Evolutionary conservation across 169 alveolate species (phyloP).

Genomic region (Plasmodium gallinaceum): DNA sequence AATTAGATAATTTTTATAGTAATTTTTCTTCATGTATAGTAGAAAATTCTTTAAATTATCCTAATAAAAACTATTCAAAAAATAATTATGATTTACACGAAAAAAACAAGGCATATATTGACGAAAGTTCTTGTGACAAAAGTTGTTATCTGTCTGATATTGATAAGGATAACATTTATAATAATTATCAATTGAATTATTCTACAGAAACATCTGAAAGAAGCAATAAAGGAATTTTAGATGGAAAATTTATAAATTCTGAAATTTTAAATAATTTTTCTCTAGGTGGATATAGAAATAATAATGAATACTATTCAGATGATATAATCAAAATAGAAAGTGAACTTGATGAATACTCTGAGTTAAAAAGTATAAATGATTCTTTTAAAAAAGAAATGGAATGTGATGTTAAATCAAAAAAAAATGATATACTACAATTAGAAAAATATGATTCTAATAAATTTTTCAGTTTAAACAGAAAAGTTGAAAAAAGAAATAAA

Average conservation of each 20-base stretch:
- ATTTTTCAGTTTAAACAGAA: neutral
- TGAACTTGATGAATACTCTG: neutral
- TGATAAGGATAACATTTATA: neutral
- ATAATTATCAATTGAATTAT: neutral
- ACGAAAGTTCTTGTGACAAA: neutral
- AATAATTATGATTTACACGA: neutral
- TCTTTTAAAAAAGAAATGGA: neutral
- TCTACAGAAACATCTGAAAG: slow-evolving; percentile 7
- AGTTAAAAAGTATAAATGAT: slow-evolving; percentile 6
- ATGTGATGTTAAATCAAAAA: neutral
- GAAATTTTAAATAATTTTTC: neutral
- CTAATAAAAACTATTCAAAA: slow-evolving; percentile 24
- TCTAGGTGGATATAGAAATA: neutral
- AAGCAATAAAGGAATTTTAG: neutral
- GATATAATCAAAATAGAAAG: slow-evolving; percentile 15
- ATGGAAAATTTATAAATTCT: neutral
- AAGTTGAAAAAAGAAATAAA: slow-evolving; percentile 1
- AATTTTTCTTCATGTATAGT: neutral
- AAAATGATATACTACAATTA: neutral
- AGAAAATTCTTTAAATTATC: slow-evolving; percentile 6
- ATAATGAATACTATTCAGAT: neutral
- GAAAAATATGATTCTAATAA: neutral
- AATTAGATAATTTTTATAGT: neutral
- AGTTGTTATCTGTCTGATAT: neutral
- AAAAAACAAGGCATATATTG: neutral